Evolutionary conservation across 2,329 filamentous ascomycete genomes (phyloP).

Genomic region (Ilyonectria sp.): DNA sequence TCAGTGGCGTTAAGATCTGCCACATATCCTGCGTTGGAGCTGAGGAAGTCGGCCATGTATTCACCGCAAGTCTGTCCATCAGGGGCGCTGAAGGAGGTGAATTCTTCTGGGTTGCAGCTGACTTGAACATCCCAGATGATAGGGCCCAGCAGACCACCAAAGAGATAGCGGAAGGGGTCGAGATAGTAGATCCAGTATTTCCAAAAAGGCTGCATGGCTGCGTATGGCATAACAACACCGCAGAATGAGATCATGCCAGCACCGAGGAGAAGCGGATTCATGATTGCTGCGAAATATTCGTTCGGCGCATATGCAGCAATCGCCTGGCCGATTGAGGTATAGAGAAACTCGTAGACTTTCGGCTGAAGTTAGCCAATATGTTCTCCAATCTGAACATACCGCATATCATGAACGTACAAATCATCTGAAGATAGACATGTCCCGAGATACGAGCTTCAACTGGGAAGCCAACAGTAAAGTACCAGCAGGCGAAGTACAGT

Average conservation of each 20-base stretch:
- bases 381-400: neutral
- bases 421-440: slow-evolving; percentile 63
- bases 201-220: slow-evolving; percentile 44
- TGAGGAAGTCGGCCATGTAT: slow-evolving; percentile 38
- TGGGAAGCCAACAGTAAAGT: slow-evolving; percentile 55
- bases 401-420: slow-evolving; percentile 59
- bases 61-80: slow-evolving; percentile 34
- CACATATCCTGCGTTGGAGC: slow-evolving; percentile 33
- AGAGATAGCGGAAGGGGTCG: slow-evolving; percentile 59
- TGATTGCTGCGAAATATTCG: slow-evolving; percentile 63
- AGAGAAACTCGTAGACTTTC: slow-evolving; percentile 58
- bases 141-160: slow-evolving; percentile 55
- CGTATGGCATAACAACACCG: slow-evolving; percentile 45
- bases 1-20: slow-evolving; percentile 26
- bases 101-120: slow-evolving; percentile 52
- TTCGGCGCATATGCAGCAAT: slow-evolving; percentile 66
- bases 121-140: slow-evolving; percentile 58
- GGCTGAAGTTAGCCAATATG: slow-evolving; percentile 36
- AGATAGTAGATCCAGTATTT: slow-evolving; percentile 58
- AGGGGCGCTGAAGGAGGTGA: slow-evolving; percentile 27
- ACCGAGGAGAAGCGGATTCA: slow-evolving; percentile 62
- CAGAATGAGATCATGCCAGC: slow-evolving; percentile 50
- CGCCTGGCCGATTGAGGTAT: slow-evolving; percentile 59
- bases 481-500: slow-evolving; percentile 65
- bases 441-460: slow-evolving; percentile 60